Evolutionary conservation across 441 rosid genomes (phyloP), one percentile per base, ranked within the genome.

Genomic region (Eruca vesicaria): DNA sequence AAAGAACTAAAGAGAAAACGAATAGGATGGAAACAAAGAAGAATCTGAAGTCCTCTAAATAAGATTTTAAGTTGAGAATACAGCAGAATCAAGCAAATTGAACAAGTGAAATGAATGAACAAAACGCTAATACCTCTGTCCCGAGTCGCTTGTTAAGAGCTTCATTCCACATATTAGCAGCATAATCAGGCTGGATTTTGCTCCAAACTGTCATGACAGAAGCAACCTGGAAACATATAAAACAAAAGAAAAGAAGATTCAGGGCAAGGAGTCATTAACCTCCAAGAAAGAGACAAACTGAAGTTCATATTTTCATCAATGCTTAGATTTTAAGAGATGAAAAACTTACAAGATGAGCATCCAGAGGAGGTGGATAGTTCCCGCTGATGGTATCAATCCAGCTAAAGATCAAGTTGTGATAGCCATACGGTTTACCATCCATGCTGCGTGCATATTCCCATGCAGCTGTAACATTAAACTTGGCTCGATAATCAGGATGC

Each of bases 361-460:
- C 96, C 80, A 96, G 77, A 14, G 99, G 99, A 15, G 98, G 94
- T 48, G 99, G 99, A 82, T 89, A 96, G 82, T 96, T 96, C 63
- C 86, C 86, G 2, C 82, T 85, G 29, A 85, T 26, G 64, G 98
- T 96, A 87, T 96, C 99, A 60, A 96, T 93, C 99, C 99, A 96
- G 87, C 99, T 96, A 80, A 96, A 96, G 75, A 96, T 88, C 97
- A 96, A 66, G 88, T 96, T 96, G 72, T 96, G 99, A 71, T 93
- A 93, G 73, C 99, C 99, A 76, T 96, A 96, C 61, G 97, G 98
- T 81, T 82, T 78, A 67, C 93, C 97, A 28, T 82, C 86, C 99
- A 93, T 90, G 83, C 88, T 91, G 63, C 81, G 79, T 57, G 97
- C 99, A 84, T 96, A 96, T 79, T 93, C 97, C 99, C 99, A 93